Evolutionary conservation across 257 asterid genomes (phyloP), one percentile per base, ranked within the genome.

Genomic region (Henckelia pumila): DNA sequence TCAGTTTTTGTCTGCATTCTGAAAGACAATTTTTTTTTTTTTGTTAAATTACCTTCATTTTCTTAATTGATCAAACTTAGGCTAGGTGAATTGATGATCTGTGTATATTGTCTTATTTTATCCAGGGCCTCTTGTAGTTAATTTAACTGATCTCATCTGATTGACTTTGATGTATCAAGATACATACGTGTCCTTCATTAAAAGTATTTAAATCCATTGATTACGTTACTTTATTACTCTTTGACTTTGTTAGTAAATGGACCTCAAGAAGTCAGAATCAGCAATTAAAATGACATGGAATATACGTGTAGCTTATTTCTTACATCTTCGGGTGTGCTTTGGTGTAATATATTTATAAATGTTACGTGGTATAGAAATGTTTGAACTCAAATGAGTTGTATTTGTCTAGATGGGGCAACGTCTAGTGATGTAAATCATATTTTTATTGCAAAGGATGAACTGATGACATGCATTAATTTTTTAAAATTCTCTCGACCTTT

Each of bases 341-440:
- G 66, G 6, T 23, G 52, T 59, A 32, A 32, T 22, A 3, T 30
- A 11, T 28, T 47, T 10, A 35, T 40, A 25, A 30, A 40, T 21
- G 21, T 14, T 47, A 16, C 2, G 17, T n/a, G 69, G 61, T 33
- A 50, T 23, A 50, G n/a, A 30, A 59, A 17, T 66, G 23, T 60
- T 17, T 37, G 26, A 47, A 47, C 35, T 56, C n/a, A 11, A 9
- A 40, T 28, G 71, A 25, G 32, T 19, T 61, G 56, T 61, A 24
- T 25, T 71, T 17, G n/a, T 53, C 44, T 77, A 32, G 21, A 59
- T 74, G 64, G 6, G n/a, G 72, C 72, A 74, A 61, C 75, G 59
- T 78, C 67, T 58, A 50, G 58, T 68, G 14, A 52, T 23, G 47
- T 63, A 33, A 57, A 59, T 59, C 50, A 71, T 40, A 13, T 40